These are phyloP conservation scores for Pseudognaphalium luteoalbum DNA, from an alignment of 129 eudicot species.

Conservation along the genomic window DNA sequence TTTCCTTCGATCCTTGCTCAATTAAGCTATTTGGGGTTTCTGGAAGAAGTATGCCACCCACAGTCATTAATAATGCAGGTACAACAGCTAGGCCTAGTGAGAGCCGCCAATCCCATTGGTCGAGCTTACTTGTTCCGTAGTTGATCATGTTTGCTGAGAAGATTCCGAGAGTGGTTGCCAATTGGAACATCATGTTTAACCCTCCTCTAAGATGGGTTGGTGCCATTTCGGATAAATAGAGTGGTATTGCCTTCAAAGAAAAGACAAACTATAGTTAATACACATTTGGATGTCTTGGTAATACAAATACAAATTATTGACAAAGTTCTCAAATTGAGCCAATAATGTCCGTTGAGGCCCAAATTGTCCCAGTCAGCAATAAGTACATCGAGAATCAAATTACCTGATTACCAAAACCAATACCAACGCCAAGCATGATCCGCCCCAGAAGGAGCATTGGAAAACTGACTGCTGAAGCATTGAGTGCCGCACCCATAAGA, in stretches of 20 bases:
- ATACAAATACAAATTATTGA: not conserved
- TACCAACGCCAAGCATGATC: constrained; percentile 92
- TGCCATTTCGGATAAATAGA: constrained; percentile 84
- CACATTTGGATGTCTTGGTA: not conserved
- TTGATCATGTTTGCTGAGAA: constrained; percentile 91
- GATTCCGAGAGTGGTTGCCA: constrained; percentile 83
- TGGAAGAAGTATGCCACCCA: constrained; percentile 77
- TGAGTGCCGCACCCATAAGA: constrained; percentile 66
- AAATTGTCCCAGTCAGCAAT: not conserved
- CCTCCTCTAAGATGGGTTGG: constrained; percentile 86
- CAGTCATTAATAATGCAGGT: constrained; percentile 76
- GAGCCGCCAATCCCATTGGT: constrained; percentile 83
- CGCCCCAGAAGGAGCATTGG: constrained; percentile 78
- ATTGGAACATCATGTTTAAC: constrained; percentile 81
- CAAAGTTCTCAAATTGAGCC: not conserved
- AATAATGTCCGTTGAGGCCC: not conserved
- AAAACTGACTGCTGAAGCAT: constrained; percentile 61
- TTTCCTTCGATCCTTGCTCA: constrained; percentile 52
- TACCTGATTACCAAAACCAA: constrained; percentile 95
- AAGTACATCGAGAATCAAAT: not conserved
- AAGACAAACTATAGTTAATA: not conserved
- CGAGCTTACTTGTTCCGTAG: constrained; percentile 63
- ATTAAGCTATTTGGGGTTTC: constrained; percentile 89
- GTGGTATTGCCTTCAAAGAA: constrained; percentile 72
- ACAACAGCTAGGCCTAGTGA: constrained; percentile 80